Evolutionary conservation across 441 rosid genomes (phyloP).

Genomic region (Euphorbia schlechtendalii): DNA sequence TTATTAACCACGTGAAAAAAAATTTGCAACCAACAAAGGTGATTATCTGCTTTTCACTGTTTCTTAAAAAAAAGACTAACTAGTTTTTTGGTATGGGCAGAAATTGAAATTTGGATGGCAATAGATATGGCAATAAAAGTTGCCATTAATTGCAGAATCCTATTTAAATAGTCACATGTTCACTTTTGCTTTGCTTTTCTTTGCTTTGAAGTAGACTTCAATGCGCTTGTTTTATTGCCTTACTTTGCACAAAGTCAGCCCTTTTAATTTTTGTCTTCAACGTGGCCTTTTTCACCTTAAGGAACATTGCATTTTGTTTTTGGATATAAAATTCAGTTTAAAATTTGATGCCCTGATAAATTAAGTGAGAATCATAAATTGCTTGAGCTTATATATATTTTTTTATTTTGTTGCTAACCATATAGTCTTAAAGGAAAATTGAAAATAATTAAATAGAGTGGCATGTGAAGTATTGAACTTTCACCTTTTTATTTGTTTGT

Average conservation of each 20-base stretch:
- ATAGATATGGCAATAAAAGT: slow-evolving; percentile 22
- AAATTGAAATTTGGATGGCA: slow-evolving; percentile 12
- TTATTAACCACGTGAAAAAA: not conserved
- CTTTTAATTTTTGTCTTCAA: not conserved
- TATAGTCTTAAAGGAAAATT: not conserved
- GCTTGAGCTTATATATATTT: not conserved
- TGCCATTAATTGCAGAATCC: slow-evolving; percentile 33
- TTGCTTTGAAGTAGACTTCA: slow-evolving; percentile 38
- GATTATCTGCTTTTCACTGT: not conserved
- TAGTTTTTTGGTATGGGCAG: slow-evolving; percentile 8
- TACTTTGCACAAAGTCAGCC: slow-evolving; percentile 9
- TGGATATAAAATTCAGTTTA: not conserved
- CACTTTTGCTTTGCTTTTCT: slow-evolving; percentile 13
- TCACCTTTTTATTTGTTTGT: not conserved
- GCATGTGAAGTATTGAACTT: not conserved
- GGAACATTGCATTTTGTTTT: not conserved
- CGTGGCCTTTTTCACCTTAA: not conserved
- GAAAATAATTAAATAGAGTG: not conserved
- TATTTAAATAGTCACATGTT: slow-evolving; percentile 31
- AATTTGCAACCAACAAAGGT: not conserved
- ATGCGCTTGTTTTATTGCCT: slow-evolving; percentile 30
- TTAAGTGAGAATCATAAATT: not conserved
- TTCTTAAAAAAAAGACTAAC: not conserved
- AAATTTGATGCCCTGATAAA: not conserved
- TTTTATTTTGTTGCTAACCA: too few species aligned